Conservation (phyloP, 495 filamentous ascomycete species). For the Hypoxylon intermedium region DNA sequence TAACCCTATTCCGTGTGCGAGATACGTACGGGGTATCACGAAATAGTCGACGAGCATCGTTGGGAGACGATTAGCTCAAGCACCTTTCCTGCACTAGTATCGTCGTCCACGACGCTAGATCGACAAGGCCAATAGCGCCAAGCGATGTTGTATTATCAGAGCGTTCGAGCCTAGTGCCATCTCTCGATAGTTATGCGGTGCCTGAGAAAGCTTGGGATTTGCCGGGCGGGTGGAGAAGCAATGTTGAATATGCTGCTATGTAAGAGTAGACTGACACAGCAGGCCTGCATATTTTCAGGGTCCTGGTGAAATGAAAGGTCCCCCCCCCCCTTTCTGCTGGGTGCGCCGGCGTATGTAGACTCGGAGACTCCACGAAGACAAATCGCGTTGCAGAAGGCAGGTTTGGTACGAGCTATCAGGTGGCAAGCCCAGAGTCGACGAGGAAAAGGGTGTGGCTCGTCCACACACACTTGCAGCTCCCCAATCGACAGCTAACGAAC, state of each 20-base stretch:
- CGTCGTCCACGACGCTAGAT: slow-evolving; percentile 21
- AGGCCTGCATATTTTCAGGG: slow-evolving; percentile 35
- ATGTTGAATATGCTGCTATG: too few species aligned
- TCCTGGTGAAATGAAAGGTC: slow-evolving; percentile 20
- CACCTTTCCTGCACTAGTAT: slow-evolving; percentile 25
- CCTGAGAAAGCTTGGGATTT: slow-evolving; percentile 26
- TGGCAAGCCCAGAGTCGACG: slow-evolving; percentile 22
- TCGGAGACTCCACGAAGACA: slow-evolving; percentile 21
- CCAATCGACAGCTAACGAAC: slow-evolving; percentile 28
- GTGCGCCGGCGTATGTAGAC: slow-evolving; percentile 20
- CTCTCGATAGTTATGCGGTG: slow-evolving; percentile 17
- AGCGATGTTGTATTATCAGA: slow-evolving; percentile 24
- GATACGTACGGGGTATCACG: slow-evolving; percentile 23
- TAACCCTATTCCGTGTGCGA: slow-evolving; percentile 3
- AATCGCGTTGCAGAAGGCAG: slow-evolving; percentile 26
- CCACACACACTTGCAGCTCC: slow-evolving; percentile 23
- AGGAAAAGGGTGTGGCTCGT: slow-evolving; percentile 31
- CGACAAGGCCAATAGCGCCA: slow-evolving; percentile 23
- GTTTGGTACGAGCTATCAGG: slow-evolving; percentile 32
- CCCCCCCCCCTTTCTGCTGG: slow-evolving; percentile 23
- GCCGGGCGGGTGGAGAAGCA: slow-evolving; percentile 33
- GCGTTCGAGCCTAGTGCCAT: slow-evolving; percentile 19
- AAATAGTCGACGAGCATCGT: slow-evolving; percentile 19
- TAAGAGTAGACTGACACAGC: slow-evolving; percentile 18
- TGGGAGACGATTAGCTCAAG: slow-evolving; percentile 7